Evolutionary conservation across 495 filamentous ascomycete species (phyloP), one percentile per base, ranked within the genome.

Genomic region (Xylaria acuta): DNA sequence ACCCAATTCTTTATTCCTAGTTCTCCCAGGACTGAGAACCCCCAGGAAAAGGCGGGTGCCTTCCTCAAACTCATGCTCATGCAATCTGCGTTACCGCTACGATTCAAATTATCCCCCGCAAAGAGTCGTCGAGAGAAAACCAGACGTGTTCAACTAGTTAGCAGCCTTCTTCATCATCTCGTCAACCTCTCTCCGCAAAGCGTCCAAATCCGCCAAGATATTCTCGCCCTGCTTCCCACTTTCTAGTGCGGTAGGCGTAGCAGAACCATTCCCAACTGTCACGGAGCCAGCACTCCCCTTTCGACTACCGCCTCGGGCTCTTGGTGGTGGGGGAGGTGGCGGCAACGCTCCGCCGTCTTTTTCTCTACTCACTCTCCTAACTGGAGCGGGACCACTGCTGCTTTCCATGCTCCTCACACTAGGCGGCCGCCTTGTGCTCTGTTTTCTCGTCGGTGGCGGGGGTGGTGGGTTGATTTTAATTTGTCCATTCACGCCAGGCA

Each of bases 111-210:
- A 5, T 38, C 27, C 25, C 1, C 11, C 11, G 4, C 32, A 12
- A 51, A 27, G 58, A 40, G 20, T 60, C 4, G 34, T 2, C 22
- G 36, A 64, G 38, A 64, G n/a, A 64, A 8, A 43, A 20, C 27
- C 9, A 56, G 34, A 49, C 7, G 45, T 69, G 38, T 27, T 38
- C 22, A 66, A 59, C 41, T 67, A 59, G 30, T 54, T 65, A 8
- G 40, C 51, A 18, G 47, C 63, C 70, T 86, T 86, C 1, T 88
- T 89, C 73, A 90, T 85, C 43, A 92, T 77, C 60, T 89, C 90
- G 80, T 94, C 91, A 58, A 94, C 92, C 77, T 94, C 92, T 79
- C 85, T 87, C 79, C 91, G 91, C 70, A 94, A 78, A 59, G 88
- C 87, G 8, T 88, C 84, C 45, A 94, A 81, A 80, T 92, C 90